Conservation (phyloP, 208 protist species). For the Trypanosoma mega region DNA sequence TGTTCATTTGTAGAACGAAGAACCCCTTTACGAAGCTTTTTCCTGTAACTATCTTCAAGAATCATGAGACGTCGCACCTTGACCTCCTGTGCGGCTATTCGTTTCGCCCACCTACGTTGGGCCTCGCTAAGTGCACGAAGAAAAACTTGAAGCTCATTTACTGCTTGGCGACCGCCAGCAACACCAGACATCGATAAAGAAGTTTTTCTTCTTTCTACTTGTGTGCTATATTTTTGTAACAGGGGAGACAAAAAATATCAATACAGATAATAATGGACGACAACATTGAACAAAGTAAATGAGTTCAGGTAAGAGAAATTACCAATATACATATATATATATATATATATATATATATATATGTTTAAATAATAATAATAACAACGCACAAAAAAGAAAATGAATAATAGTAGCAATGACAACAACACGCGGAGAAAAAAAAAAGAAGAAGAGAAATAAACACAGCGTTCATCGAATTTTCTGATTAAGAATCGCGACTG, state of each 20-base stretch:
- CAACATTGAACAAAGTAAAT: constrained; percentile 2
- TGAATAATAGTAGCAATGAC: not conserved
- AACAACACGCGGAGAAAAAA: constrained; percentile 9
- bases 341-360: too few species aligned
- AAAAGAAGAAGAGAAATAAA: constrained; percentile 14
- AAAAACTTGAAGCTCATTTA: constrained; percentile 71
- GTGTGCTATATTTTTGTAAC: too few species aligned
- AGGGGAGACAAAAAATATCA: constrained; percentile 20
- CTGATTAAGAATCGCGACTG: constrained; percentile 17
- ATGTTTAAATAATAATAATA: not conserved
- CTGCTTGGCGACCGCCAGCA: constrained; percentile 30
- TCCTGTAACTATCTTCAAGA: constrained; percentile 62
- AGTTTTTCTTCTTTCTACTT: too few species aligned
- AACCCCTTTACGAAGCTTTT: constrained; percentile 54
- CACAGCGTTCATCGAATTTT: not conserved
- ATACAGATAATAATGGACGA: not conserved
- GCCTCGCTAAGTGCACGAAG: constrained; percentile 52
- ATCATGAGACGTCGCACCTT: constrained; percentile 76
- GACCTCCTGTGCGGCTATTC: constrained; percentile 58
- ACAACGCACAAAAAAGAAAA: not conserved
- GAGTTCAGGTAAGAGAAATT: not conserved
- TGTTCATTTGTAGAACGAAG: constrained; percentile 47
- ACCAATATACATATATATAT: too few species aligned
- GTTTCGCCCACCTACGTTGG: constrained; percentile 59
- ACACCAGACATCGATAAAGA: not conserved